phyloP scores from a whole-genome alignment of 2,329 filamentous ascomycete species.

The Colletotrichum ledebouriae region DNA sequence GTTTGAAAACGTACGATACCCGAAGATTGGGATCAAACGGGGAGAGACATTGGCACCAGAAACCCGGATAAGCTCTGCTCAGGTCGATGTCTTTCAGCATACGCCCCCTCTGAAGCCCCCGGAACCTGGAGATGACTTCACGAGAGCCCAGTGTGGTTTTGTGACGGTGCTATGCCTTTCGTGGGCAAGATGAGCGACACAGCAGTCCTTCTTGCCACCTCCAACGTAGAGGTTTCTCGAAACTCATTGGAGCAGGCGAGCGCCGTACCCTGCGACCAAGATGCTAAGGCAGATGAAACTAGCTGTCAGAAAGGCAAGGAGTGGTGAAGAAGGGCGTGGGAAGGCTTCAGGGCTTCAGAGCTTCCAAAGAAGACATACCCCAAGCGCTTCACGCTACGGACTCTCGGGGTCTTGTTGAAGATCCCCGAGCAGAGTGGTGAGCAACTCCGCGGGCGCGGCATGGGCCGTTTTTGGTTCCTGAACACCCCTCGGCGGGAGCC shows the following conservation, averaged over 20 bases:
- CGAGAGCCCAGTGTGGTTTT: neutral
- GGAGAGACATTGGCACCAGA: conserved; percentile 22
- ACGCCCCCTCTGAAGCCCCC: neutral
- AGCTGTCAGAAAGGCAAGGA: conserved; percentile 11
- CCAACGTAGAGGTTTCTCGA: neutral
- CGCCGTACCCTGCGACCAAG: conserved; percentile 6
- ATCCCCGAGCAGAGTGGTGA: neutral
- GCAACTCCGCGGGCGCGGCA: conserved; percentile 23
- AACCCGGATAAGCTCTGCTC: conserved; percentile 12
- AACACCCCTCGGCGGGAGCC: neutral
- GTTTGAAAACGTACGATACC: conserved; percentile 26
- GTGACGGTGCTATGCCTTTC: conserved; percentile 15
- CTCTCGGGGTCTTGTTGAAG: conserved; percentile 28
- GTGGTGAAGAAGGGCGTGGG: conserved; percentile 2
- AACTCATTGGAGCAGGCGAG: neutral
- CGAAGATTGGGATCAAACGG: conserved; percentile 28
- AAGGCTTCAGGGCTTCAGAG: neutral
- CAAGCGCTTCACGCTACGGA: conserved; percentile 7
- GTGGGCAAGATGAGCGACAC: conserved; percentile 28
- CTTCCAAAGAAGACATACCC: neutral
- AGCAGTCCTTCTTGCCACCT: conserved; percentile 1
- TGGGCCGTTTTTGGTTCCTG: conserved; percentile 17
- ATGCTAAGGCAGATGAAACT: conserved; percentile 21
- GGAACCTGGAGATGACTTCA: conserved; percentile 10
- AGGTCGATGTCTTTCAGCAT: neutral